phyloP scores from a whole-genome alignment of 352 stramenopile species.

The Phytophthora sansomeana region DNA sequence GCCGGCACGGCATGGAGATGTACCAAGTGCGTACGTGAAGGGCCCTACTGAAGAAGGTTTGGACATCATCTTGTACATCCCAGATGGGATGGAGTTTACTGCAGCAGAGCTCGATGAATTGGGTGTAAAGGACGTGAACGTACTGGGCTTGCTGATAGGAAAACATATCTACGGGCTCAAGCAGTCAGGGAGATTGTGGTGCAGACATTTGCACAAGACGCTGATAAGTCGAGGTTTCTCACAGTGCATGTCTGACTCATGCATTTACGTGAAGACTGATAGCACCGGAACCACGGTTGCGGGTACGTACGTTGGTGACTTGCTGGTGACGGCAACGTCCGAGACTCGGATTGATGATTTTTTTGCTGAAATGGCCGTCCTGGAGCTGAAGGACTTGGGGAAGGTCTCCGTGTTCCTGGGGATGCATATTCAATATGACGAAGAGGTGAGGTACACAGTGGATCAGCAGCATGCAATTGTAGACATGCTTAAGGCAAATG shows the following conservation, averaged over 20 bases:
- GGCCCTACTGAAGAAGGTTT: constrained; percentile 23
- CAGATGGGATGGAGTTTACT: constrained; percentile 35
- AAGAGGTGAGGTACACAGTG: constrained; percentile 2
- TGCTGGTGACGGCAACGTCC: constrained; percentile 33
- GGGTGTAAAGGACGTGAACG: constrained; percentile 10
- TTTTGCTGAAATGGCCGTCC: constrained; percentile 6
- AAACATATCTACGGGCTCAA: constrained; percentile 44
- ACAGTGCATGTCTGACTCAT: constrained; percentile 35
- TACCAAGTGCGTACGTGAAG: constrained; percentile 48
- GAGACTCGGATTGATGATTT: constrained; percentile 4
- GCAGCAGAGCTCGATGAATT: constrained; percentile 8
- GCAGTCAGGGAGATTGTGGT: constrained; percentile 43
- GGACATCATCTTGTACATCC: constrained; percentile 32
- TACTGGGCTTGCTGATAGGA: constrained; percentile 25
- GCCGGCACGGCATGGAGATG: constrained; percentile 33
- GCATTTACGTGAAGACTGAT: constrained; percentile 31
- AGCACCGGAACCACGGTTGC: constrained; percentile 8
- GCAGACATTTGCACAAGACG: constrained; percentile 29
- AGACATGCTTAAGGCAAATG: no score
- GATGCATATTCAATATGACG: constrained; percentile 26
- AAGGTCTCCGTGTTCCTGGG: no score
- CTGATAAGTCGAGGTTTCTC: constrained; percentile 22
- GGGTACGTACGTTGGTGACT: constrained; percentile 42
- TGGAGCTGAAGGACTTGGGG: constrained; percentile 43
- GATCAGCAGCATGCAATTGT: constrained; percentile 31